phyloP scores from a whole-genome alignment of 345 rosid genomes.

The Populus ilicifolia region DNA sequence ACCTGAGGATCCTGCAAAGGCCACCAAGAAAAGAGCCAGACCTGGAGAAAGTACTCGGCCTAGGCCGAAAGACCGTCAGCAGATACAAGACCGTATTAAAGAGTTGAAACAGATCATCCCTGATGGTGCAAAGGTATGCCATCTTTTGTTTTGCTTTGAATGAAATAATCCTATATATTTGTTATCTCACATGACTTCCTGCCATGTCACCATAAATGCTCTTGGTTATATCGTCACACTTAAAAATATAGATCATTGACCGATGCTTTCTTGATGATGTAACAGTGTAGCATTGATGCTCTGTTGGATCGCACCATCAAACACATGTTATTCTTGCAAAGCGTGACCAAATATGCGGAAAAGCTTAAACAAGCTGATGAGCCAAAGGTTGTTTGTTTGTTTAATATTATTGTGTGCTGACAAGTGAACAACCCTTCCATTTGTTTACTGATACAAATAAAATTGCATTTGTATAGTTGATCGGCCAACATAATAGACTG shows the following conservation, averaged over 20 bases:
- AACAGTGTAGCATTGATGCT: slow-evolving; percentile 85
- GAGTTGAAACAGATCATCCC: slow-evolving; percentile 88
- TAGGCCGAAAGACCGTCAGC: slow-evolving; percentile 95
- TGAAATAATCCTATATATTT: background rate
- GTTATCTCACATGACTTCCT: background rate
- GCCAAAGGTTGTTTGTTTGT: slow-evolving; percentile 46
- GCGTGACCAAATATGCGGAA: slow-evolving; percentile 70
- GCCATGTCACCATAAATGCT: background rate
- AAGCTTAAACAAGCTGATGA: slow-evolving; percentile 59
- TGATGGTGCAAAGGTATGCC: slow-evolving; percentile 70
- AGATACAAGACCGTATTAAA: slow-evolving; percentile 86
- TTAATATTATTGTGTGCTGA: background rate
- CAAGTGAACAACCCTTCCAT: background rate
- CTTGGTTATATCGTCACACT: background rate
- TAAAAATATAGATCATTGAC: slow-evolving; percentile 1
- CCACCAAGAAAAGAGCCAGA: slow-evolving; percentile 62
- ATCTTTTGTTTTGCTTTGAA: slow-evolving; percentile 1
- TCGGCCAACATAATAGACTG: slow-evolving; percentile 33
- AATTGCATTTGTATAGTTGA: slow-evolving; percentile 28
- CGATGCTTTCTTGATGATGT: slow-evolving; percentile 11
- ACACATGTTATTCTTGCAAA: slow-evolving; percentile 89
- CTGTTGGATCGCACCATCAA: slow-evolving; percentile 77
- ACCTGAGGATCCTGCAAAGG: slow-evolving; percentile 48
- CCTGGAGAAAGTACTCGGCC: slow-evolving; percentile 82
- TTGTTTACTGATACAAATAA: slow-evolving; percentile 10